Percentiles rank a stretch among this genome's conserved stretches.
These are phyloP conservation scores for Penicillium freii DNA, from an alignment of 2,329 filamentous ascomycete genomes.

Conservation along the genomic window DNA sequence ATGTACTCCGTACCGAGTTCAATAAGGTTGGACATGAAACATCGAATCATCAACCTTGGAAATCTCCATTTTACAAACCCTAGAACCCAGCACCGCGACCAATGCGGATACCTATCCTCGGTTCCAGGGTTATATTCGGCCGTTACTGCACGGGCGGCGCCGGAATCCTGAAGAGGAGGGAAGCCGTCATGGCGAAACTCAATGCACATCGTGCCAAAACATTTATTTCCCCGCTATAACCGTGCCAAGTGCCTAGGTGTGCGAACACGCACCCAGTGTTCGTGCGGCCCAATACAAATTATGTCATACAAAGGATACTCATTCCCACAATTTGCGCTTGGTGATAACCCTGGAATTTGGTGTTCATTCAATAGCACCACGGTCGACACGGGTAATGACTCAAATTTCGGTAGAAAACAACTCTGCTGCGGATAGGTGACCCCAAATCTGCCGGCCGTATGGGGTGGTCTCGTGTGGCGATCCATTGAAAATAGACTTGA, in stretches of 20 bases:
- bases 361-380: neutral
- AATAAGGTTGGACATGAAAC: neutral
- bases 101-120: no score
- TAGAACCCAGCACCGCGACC: no score
- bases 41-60: neutral
- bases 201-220: neutral
- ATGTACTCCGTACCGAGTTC: no score
- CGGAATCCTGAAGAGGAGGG: neutral
- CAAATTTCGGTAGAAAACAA: neutral
- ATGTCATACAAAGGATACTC: neutral
- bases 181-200: neutral
- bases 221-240: neutral
- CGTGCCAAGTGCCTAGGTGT: neutral
- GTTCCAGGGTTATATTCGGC: no score
- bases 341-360: no score
- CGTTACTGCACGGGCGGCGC: neutral
- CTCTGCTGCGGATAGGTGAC: neutral
- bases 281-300: neutral
- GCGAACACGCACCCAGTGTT: neutral
- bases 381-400: neutral
- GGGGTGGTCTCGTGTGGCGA: slow-evolving; percentile 12
- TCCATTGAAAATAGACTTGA: slow-evolving; percentile 15
- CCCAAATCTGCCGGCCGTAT: neutral
- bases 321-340: neutral
- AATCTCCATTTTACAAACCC: no score